Conservation (phyloP, 1,139 yeast species). For the Williopsis jadinii region DNA sequence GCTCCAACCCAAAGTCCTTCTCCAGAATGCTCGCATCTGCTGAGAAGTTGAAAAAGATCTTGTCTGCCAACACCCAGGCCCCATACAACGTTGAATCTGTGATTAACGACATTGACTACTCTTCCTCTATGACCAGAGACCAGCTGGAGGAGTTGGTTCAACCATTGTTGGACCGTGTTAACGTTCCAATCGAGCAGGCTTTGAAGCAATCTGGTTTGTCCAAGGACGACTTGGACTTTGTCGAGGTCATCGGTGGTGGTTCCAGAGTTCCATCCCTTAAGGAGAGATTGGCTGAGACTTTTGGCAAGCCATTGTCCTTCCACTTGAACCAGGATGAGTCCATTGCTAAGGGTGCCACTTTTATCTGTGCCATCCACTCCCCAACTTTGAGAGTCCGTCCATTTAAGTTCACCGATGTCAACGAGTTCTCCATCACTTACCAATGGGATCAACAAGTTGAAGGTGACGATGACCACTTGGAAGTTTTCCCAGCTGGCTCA, state of each 20-base stretch:
- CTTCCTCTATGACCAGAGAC: conserved; percentile 83
- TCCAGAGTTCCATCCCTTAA: conserved; percentile 95
- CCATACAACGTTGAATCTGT: conserved; percentile 94
- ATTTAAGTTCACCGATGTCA: conserved; percentile 94
- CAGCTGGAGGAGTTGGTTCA: conserved; percentile 84
- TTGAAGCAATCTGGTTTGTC: conserved; percentile 72
- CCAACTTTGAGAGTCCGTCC: conserved; percentile 99
- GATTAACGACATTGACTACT: conserved; percentile 95
- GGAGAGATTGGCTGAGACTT: conserved; percentile 69
- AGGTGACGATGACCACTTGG: conserved; percentile 82
- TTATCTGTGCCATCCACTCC: conserved; percentile 97
- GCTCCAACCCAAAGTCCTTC: conserved; percentile 89
- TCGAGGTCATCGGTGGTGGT: conserved; percentile 97
- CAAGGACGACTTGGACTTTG: conserved; percentile 71
- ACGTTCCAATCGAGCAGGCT: conserved; percentile 75
- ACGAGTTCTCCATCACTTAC: conserved; percentile 89
- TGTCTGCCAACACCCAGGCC: conserved; percentile 93
- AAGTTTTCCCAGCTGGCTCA: conserved; percentile 95
- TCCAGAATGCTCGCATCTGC: conserved; percentile 88
- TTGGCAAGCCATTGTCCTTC: conserved; percentile 84
- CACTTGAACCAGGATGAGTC: conserved; percentile 99
- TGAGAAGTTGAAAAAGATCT: conserved; percentile 90
- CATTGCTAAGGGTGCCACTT: conserved; percentile 98
- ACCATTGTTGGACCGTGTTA: conserved; percentile 73
- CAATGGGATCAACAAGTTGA: conserved; percentile 93